These are phyloP conservation scores for Daldinia sp. DNA, from an alignment of 2,329 filamentous ascomycete genomes.

Conservation along the genomic window DNA sequence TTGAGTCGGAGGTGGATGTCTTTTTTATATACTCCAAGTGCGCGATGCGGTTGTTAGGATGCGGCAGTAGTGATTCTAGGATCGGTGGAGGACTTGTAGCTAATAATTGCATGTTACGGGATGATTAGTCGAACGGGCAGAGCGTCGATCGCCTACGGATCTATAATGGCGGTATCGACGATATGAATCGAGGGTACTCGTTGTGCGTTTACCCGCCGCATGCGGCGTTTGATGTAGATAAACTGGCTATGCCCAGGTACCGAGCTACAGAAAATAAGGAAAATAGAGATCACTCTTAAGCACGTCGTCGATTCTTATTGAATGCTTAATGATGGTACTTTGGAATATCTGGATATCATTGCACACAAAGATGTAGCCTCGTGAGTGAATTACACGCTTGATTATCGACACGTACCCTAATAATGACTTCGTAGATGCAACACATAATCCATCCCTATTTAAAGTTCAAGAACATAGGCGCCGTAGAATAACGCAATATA, in stretches of 20 bases:
- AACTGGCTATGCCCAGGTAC: constrained; percentile 2
- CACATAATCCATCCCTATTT: no score
- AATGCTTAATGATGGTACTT: not conserved
- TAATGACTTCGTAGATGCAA: no score
- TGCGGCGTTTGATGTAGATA: constrained; percentile 7
- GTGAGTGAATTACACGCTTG: no score
- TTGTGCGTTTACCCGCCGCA: not conserved
- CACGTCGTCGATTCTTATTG: not conserved
- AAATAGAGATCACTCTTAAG: constrained; percentile 7
- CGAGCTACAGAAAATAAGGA: constrained; percentile 10
- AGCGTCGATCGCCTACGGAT: not conserved
- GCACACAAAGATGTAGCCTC: no score
- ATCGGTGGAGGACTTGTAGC: not conserved
- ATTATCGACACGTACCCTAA: no score
- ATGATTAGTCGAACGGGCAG: not conserved
- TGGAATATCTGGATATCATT: no score
- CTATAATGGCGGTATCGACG: not conserved
- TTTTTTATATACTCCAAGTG: not conserved
- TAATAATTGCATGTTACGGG: constrained; percentile 2
- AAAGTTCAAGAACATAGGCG: no score
- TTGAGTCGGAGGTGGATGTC: constrained; percentile 5
- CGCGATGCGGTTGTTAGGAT: not conserved
- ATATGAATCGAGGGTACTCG: constrained; percentile 1
- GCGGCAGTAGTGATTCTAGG: not conserved
- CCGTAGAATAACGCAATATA: no score